A percentile compares a stretch with the other conserved stretches of the same genome.
Conservation (phyloP, 2,329 filamentous ascomycete species). For the Colletotrichum lentis region DNA sequence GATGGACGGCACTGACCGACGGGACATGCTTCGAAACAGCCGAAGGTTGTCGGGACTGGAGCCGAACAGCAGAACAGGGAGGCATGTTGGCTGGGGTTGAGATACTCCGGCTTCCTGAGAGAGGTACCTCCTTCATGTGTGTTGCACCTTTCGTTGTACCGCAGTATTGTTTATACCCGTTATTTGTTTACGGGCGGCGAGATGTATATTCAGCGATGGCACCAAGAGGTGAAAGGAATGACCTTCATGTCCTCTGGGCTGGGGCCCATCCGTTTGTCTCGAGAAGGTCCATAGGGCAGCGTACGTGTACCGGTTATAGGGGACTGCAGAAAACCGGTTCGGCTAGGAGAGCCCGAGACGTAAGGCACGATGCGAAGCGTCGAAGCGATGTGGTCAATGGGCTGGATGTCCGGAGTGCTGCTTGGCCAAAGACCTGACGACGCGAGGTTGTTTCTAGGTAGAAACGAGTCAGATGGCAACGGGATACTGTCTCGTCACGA, state of each 20-base stretch:
- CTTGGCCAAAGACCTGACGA: neutral
- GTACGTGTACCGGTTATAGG: neutral
- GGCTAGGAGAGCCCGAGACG: neutral
- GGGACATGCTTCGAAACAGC: neutral
- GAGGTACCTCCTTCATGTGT: neutral
- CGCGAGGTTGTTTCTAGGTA: neutral
- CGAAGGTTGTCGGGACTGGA: neutral
- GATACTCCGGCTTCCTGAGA: neutral
- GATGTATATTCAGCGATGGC: too few species aligned
- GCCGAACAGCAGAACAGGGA: neutral
- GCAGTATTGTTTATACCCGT: too few species aligned
- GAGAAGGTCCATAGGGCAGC: neutral
- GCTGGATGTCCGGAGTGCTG: neutral
- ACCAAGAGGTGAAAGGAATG: too few species aligned
- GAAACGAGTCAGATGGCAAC: conserved; percentile 1
- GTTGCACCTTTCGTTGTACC: neutral
- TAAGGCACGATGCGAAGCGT: neutral
- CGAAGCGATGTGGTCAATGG: neutral
- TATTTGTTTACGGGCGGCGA: neutral
- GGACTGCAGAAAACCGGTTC: neutral
- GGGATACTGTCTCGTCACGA: neutral
- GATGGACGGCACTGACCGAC: neutral
- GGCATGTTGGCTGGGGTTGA: neutral
- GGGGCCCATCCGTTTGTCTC: neutral
- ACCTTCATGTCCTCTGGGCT: too few species aligned